Conservation (phyloP, 495 filamentous ascomycete genomes). For the Penicillium macrosclerotiorum region DNA sequence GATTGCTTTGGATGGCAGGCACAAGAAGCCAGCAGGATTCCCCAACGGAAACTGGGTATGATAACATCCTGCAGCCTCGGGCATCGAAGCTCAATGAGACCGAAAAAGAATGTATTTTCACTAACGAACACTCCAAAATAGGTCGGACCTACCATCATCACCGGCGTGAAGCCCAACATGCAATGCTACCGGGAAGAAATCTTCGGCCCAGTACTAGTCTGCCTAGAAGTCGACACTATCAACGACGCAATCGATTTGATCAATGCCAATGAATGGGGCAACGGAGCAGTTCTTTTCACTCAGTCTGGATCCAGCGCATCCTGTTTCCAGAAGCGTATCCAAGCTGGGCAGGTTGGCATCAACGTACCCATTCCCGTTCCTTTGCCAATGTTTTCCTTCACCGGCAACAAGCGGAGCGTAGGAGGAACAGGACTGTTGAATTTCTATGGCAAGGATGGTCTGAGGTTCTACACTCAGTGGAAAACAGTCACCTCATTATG, state of each 20-base stretch:
- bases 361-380: conserved; percentile 81
- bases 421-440: conserved; percentile 91
- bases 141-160: conserved; percentile 89
- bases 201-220: conserved; percentile 78
- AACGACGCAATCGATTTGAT: conserved; percentile 71
- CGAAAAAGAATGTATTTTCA: no score
- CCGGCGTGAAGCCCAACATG: conserved; percentile 89
- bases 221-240: conserved; percentile 69
- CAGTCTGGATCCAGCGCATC: conserved; percentile 59
- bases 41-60: conserved; percentile 93
- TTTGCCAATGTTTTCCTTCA: conserved; percentile 97
- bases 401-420: conserved; percentile 95
- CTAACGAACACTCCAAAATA: conserved; percentile 22
- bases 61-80: background rate
- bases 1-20: conserved; percentile 89
- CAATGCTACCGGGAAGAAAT: conserved; percentile 95
- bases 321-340: conserved; percentile 62
- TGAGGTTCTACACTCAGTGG: conserved; percentile 93
- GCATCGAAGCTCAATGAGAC: background rate
- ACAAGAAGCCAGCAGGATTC: conserved; percentile 85
- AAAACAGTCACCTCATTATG: conserved; percentile 97
- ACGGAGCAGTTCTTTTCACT: conserved; percentile 69
- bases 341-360: conserved; percentile 57
- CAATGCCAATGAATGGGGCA: conserved; percentile 70
- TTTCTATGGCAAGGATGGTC: conserved; percentile 89